Evolutionary conservation across 2,329 filamentous ascomycete genomes (phyloP).

Genomic region (Volutella citrinella): DNA sequence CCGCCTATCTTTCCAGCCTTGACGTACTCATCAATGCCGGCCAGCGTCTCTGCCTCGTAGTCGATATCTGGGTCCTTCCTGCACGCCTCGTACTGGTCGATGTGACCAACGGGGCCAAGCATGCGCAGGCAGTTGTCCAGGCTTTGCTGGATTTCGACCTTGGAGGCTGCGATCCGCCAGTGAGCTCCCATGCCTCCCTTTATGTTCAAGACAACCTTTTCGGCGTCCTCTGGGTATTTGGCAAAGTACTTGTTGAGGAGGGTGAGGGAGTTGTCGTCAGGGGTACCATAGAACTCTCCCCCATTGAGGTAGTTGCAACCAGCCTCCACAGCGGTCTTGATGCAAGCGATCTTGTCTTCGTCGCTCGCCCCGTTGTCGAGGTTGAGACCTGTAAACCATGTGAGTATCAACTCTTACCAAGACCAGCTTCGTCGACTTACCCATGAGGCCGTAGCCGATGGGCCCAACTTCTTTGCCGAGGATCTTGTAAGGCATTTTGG

Average conservation of each 20-base stretch:
- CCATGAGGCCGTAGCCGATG: slow-evolving; percentile 25
- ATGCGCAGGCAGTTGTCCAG: slow-evolving; percentile 50
- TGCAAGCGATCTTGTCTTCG: slow-evolving; percentile 46
- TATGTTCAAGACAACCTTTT: slow-evolving; percentile 56
- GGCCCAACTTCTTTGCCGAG: slow-evolving; percentile 19
- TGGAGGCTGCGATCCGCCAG: slow-evolving; percentile 44
- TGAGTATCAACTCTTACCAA: too few species aligned
- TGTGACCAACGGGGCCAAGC: slow-evolving; percentile 38
- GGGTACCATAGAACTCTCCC: slow-evolving; percentile 59
- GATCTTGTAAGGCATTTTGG: slow-evolving; percentile 21
- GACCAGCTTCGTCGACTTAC: too few species aligned
- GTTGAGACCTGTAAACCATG: slow-evolving; percentile 21
- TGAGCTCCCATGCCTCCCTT: slow-evolving; percentile 50
- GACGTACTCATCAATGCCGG: slow-evolving; percentile 42
- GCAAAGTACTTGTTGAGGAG: slow-evolving; percentile 59
- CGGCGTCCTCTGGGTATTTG: slow-evolving; percentile 57
- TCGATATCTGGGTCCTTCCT: slow-evolving; percentile 52
- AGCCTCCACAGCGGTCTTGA: slow-evolving; percentile 47
- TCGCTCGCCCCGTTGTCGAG: too few species aligned
- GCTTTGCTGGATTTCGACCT: slow-evolving; percentile 49
- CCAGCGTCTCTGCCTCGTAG: slow-evolving; percentile 41
- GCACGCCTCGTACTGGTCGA: slow-evolving; percentile 58
- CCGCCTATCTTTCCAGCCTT: slow-evolving; percentile 45
- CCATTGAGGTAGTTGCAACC: slow-evolving; percentile 52
- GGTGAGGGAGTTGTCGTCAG: slow-evolving; percentile 50